Percentiles rank a stretch among this genome's conserved stretches.
Evolutionary conservation across 768 basidiomycete genomes (phyloP).

Genomic region (Auricularia sp.): DNA sequence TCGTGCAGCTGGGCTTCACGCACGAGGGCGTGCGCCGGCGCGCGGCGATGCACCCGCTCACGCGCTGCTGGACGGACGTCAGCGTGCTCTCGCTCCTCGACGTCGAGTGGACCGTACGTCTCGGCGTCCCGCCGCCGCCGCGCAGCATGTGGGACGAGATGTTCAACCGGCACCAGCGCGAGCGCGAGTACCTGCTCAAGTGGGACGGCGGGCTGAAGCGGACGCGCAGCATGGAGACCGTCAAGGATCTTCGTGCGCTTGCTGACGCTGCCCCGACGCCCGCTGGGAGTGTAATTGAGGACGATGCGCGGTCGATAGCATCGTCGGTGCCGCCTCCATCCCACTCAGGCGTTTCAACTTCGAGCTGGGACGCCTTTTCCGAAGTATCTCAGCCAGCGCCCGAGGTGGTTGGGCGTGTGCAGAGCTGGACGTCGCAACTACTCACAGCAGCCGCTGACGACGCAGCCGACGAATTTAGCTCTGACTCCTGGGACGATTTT

Average conservation of each 20-base stretch:
- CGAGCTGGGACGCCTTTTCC: background rate
- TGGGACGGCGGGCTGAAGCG: background rate
- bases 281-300: background rate
- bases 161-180: conserved; percentile 45
- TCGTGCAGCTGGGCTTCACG: conserved; percentile 31
- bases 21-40: conserved; percentile 53
- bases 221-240: background rate
- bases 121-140: conserved; percentile 20
- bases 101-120: conserved; percentile 45
- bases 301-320: background rate
- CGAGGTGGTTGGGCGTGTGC: background rate
- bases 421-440: background rate
- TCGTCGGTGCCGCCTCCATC: background rate
- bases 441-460: background rate
- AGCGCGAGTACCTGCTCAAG: conserved; percentile 37
- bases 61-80: conserved; percentile 41
- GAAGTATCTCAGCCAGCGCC: background rate
- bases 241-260: background rate
- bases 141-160: conserved; percentile 54
- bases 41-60: background rate
- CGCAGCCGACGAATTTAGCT: background rate
- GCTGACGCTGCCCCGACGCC: background rate
- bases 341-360: background rate
- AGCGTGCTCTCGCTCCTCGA: conserved; percentile 52
- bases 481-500: background rate